Percentiles rank a stretch among this genome's conserved stretches.
Conservation (phyloP, 345 rosid species). For the Gynandropsis gynandra region DNA sequence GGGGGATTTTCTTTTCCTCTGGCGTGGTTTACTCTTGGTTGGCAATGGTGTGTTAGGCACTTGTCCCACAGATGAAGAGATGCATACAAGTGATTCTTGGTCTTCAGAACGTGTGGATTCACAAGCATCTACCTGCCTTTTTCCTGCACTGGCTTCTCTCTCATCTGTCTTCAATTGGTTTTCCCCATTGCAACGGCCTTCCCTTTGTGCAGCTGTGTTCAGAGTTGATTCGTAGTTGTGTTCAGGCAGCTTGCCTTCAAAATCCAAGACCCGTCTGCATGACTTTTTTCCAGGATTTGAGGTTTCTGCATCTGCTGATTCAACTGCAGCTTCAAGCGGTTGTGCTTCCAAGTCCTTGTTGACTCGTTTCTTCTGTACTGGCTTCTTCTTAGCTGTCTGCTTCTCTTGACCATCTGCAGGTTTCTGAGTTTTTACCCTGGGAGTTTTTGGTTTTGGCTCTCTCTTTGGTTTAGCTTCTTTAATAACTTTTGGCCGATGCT, state of each 20-base stretch:
- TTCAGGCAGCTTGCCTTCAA: constrained; percentile 32
- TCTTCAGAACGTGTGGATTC: constrained; percentile 21
- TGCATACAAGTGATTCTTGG: constrained; percentile 23
- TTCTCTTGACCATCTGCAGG: constrained; percentile 27
- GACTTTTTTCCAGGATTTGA: constrained; percentile 29
- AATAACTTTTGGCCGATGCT: constrained; percentile 78
- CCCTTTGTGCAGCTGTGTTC: constrained; percentile 5
- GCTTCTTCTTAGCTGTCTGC: constrained; percentile 48
- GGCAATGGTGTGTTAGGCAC: constrained; percentile 35
- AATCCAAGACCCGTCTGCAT: constrained; percentile 54
- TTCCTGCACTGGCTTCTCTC: constrained; percentile 33
- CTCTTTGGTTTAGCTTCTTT: constrained; percentile 46
- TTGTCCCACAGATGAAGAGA: constrained; percentile 23
- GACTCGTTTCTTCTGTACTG: constrained; percentile 33
- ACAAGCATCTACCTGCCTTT: constrained; percentile 24
- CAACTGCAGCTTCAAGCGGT: constrained; percentile 30
- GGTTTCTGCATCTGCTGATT: constrained; percentile 25
- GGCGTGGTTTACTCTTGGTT: constrained; percentile 17
- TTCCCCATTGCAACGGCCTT: constrained; percentile 12
- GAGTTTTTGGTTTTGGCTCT: constrained; percentile 20
- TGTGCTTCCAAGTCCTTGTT: constrained; percentile 22
- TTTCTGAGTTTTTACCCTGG: constrained; percentile 32
- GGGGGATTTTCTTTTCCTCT: constrained; percentile 8
- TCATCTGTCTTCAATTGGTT: constrained; percentile 14
- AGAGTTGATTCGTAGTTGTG: constrained; percentile 16